These are phyloP conservation scores for Cladosporium sp. DNA, from an alignment of 2,329 filamentous ascomycete species.

Conservation along the genomic window DNA sequence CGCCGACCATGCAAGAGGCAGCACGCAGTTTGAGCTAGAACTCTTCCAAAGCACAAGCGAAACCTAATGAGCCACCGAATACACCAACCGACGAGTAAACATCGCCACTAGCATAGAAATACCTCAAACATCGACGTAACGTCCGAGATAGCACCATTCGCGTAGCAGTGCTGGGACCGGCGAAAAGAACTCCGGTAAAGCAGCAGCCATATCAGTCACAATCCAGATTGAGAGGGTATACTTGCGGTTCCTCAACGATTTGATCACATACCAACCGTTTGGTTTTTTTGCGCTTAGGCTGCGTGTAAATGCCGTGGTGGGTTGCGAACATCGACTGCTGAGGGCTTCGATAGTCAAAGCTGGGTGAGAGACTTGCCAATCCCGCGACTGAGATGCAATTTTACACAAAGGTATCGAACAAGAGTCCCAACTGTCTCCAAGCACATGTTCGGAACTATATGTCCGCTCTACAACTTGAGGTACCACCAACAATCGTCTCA, in stretches of 20 bases:
- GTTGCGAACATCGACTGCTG: neutral
- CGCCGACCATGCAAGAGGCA: neutral
- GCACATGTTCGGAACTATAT: neutral
- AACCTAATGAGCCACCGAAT: neutral
- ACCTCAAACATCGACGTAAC: neutral
- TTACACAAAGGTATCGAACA: neutral
- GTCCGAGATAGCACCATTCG: neutral
- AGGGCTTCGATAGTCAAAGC: too few relatives aligned
- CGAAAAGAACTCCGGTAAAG: neutral
- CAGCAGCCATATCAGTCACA: neutral
- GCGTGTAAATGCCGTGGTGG: too few relatives aligned
- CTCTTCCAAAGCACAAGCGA: neutral
- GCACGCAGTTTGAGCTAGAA: neutral
- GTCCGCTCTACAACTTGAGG: neutral
- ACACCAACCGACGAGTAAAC: neutral
- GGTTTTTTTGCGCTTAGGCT: neutral
- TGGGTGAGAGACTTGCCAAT: too few relatives aligned
- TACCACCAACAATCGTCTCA: neutral
- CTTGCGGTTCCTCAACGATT: neutral
- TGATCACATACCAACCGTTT: neutral
- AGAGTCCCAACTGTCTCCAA: neutral
- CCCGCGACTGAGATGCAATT: too few relatives aligned
- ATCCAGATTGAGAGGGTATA: neutral
- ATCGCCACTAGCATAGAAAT: neutral
- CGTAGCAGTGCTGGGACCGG: neutral